Evolutionary conservation across 208 protist genomes (phyloP), one percentile per base, ranked within the genome.

Genomic region (Endotrypanum monterogeii): DNA sequence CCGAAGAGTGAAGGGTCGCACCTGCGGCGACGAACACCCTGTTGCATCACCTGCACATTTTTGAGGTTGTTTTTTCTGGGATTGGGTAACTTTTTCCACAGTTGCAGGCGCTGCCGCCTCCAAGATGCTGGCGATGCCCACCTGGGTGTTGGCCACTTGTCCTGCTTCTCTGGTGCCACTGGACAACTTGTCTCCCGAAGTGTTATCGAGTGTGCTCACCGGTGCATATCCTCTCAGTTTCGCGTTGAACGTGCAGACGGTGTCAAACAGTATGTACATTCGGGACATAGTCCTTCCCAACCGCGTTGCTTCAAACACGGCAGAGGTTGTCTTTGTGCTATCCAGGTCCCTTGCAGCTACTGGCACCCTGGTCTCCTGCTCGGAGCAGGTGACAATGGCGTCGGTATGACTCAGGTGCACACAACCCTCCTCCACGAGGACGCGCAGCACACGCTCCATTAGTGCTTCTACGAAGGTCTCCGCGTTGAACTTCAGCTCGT

Each of bases 191-290:
- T 68, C 18, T 1, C 14, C 39, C 25, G 44, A 44, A 12, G 44
- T 46, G 63, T 18, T 25, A 44, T 32, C 25, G 14, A 25, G 12
- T 14, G 11, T 11, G 8, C 25, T 23, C 37, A 51, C 37, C 6
- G 30, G 32, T 0, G 56, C 54, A 32, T 54, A 37, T 30, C 52
- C 7, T 18, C 57, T 25, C 35, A 85, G 23, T 14, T 82, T 82
- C 0, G 54, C 58, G 75, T 96, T 91, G 50, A 90, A 79, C 20
- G 79, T 67, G 65, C 90, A 81, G 46, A 97, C 92, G 1, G 89
- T 94, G 68, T 88, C 90, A 37, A 95, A 93, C 0, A 91, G 73
- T 52, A 97, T 87, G 73, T 97, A 97, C 50, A 94, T 83, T 18
- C 90, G 81, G 1, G 94, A 86, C 94, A 97, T 94, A 0, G 72